These are phyloP conservation scores for Vaccinium macrocarpon DNA, from an alignment of 148 eudicot species.

Conservation along the genomic window DNA sequence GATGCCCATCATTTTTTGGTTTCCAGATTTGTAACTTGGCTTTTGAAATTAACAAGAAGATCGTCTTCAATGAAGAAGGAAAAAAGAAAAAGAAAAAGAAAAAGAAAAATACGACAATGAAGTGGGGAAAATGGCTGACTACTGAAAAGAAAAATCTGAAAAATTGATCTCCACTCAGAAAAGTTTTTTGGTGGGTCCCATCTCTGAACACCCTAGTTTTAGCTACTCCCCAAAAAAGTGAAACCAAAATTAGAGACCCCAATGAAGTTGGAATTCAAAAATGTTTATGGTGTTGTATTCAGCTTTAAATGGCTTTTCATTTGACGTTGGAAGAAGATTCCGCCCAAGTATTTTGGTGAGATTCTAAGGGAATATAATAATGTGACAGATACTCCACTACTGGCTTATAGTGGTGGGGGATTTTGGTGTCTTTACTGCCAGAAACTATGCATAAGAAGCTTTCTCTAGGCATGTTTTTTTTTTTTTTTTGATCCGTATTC, in stretches of 20 bases:
- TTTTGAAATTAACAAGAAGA: neutral
- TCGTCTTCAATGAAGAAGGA: neutral
- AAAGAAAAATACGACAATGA: neutral
- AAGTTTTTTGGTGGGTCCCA: neutral
- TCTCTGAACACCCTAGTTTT: neutral
- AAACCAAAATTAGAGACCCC: neutral
- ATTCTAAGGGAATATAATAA: constrained; percentile 6
- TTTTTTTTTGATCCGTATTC: too few relatives aligned
- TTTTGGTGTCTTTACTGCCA: constrained; percentile 6
- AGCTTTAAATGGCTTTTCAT: neutral
- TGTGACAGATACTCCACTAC: neutral
- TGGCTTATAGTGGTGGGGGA: neutral
- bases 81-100: neutral
- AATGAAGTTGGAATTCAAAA: constrained; percentile 10
- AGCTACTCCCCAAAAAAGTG: neutral
- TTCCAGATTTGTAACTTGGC: neutral
- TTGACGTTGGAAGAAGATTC: constrained; percentile 19
- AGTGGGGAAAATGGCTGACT: neutral
- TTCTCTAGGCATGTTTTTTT: constrained; percentile 9
- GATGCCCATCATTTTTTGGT: neutral
- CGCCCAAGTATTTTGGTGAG: neutral
- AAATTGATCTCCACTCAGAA: neutral
- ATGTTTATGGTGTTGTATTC: constrained; percentile 1
- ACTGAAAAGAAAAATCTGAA: neutral
- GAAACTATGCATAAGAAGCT: constrained; percentile 14